These are phyloP conservation scores for Cerrena zonata DNA, from an alignment of 1,284 basidiomycete genomes.

Conservation along the genomic window DNA sequence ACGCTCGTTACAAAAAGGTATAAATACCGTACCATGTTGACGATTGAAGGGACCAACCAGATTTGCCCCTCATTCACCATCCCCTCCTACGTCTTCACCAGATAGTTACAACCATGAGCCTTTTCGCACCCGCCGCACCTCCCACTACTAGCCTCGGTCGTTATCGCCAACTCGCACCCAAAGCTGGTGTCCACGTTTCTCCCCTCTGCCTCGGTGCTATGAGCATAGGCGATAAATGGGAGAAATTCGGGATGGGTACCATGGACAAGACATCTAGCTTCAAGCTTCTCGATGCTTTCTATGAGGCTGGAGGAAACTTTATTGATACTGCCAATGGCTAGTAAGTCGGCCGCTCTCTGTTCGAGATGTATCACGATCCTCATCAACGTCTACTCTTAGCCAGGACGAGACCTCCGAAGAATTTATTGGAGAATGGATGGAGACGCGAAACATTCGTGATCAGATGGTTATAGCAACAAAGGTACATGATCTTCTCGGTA, in stretches of 20 bases:
- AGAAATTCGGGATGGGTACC: slow-evolving; percentile 25
- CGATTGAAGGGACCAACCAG: too few species aligned
- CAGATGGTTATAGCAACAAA: slow-evolving; percentile 30
- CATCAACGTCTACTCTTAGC: slow-evolving; percentile 16
- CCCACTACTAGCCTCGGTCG: slow-evolving; percentile 33
- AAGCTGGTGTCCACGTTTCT: slow-evolving; percentile 33
- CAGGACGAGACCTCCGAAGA: slow-evolving; percentile 4
- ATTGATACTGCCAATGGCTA: slow-evolving; percentile 23
- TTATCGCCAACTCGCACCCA: slow-evolving; percentile 40
- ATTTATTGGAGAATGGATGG: slow-evolving; percentile 44
- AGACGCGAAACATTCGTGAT: slow-evolving; percentile 43
- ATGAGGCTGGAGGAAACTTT: slow-evolving; percentile 30
- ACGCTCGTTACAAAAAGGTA: too few species aligned
- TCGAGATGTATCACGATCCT: neutral
- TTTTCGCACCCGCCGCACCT: neutral
- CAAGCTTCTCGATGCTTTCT: slow-evolving; percentile 44
- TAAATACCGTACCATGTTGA: too few species aligned
- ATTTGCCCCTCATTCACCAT: too few species aligned
- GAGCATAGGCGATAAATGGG: slow-evolving; percentile 44
- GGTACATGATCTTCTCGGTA: neutral
- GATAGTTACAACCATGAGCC: too few species aligned
- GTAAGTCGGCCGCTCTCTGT: neutral
- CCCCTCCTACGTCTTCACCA: too few species aligned
- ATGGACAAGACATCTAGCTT: slow-evolving; percentile 34
- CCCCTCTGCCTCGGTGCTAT: slow-evolving; percentile 46